Base-by-base conservation (phyloP, 148 eudicot genomes). In the Camellia lanceoleosa region DNA sequence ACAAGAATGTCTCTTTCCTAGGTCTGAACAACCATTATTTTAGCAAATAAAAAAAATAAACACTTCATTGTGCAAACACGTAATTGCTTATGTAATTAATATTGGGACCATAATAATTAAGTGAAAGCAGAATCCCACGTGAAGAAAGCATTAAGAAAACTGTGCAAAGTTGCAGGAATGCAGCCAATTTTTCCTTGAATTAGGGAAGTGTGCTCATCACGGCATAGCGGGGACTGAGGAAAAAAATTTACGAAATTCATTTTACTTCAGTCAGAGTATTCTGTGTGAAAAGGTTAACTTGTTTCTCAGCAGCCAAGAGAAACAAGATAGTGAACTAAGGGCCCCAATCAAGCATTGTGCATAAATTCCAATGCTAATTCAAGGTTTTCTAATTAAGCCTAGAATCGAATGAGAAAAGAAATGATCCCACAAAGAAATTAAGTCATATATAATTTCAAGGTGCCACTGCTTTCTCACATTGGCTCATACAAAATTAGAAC, bases 261-360 rank as follows among this genome's bases (percentile, higher is more conserved):
- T 52, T 43, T 41, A 60, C 38, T 30, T 30, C 38, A 30, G 38
- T 30, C 38, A 60, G 52, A 83, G 74, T 66, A 74, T 79, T 60
- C 38, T 72, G 54, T 63, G 46, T 41, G 30, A 60, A 70, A 78
- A 83, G 70, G 76, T 0, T 47, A 54, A n/a, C 73, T 77, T 55
- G 72, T 82, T 79, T 49, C 71, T 41, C 41, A 72, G 20, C 59
- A 68, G n/a, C 68, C 72, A 83, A 78, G 72, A 78, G 70, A 82
- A 70, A 47, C 73, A 77, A 74, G 79, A 19, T 52, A 55, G 79
- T 81, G 81, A 59, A 74, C 41, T 77, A 66, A 73, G 75, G 87
- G 88, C 92, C 90, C 84, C 38, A 51, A 54, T 61, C 64, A 68
- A 83, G 79, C 80, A 71, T 69, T 54, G 56, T 18, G 82, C 46